Conservation (phyloP, 108 stramenopile genomes). For the Skeletonema costatum region DNA sequence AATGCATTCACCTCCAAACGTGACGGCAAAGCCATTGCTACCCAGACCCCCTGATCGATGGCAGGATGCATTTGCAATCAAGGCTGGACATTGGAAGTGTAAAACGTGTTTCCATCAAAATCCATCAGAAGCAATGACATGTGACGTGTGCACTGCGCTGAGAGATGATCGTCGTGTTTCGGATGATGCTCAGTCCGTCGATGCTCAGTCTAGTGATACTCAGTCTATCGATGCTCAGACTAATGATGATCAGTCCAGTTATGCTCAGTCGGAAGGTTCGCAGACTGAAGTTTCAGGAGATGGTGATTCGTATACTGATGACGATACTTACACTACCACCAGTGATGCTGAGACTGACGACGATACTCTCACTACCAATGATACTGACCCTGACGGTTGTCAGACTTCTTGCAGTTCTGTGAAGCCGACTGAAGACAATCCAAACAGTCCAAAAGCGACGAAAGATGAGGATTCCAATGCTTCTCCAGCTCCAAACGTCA, state of each 20-base stretch:
- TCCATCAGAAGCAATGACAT: slow-evolving; percentile 12
- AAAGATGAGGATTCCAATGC: neutral
- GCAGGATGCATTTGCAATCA: slow-evolving; percentile 15
- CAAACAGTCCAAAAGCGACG: neutral
- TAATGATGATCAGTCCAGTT: neutral
- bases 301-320: neutral
- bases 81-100: slow-evolving; percentile 29
- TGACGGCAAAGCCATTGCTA: slow-evolving; percentile 3
- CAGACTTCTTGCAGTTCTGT: neutral
- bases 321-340: neutral
- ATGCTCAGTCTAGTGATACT: neutral
- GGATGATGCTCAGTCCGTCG: neutral
- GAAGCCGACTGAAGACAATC: neutral
- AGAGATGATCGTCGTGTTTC: neutral
- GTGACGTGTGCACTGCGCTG: neutral
- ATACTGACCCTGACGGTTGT: neutral
- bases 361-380: neutral
- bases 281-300: neutral
- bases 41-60: slow-evolving; percentile 14
- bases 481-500: neutral
- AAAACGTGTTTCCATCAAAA: slow-evolving; percentile 16
- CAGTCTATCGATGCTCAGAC: neutral
- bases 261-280: neutral
- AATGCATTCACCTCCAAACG: neutral
- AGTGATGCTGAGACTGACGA: neutral